Conservation (phyloP, 225 moss, liverwort and hornwort species). For the Takakia lepidozioides region DNA sequence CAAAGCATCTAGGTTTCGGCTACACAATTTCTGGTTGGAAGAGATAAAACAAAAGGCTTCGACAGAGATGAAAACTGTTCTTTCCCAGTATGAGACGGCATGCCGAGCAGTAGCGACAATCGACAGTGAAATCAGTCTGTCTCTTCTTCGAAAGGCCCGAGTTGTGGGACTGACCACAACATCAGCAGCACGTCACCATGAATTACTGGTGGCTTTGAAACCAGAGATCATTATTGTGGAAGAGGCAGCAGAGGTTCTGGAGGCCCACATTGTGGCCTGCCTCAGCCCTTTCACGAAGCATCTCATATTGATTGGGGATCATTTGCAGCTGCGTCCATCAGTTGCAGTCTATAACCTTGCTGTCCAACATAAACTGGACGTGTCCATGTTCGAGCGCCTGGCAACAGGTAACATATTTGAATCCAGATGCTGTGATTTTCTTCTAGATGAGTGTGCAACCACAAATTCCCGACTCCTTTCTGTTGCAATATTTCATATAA, state of each 20-base stretch:
- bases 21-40: slow-evolving; percentile 31
- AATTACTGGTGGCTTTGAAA: slow-evolving; percentile 26
- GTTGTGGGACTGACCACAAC: slow-evolving; percentile 52
- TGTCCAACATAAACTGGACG: slow-evolving; percentile 22
- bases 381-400: slow-evolving; percentile 50
- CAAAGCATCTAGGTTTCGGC: slow-evolving; percentile 3
- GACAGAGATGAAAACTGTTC: slow-evolving; percentile 4
- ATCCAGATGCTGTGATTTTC: no score
- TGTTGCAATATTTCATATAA: no score
- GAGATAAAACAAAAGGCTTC: slow-evolving; percentile 5
- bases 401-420: slow-evolving; percentile 6
- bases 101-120: slow-evolving; percentile 8
- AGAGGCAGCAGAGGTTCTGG: slow-evolving; percentile 49
- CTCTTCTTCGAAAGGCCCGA: slow-evolving; percentile 17
- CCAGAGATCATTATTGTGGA: slow-evolving; percentile 42
- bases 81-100: slow-evolving; percentile 13
- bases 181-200: slow-evolving; percentile 17
- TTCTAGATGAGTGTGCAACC: no score
- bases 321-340: slow-evolving; percentile 36
- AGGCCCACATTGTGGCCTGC: slow-evolving; percentile 28
- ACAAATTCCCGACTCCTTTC: no score
- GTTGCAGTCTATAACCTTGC: slow-evolving; percentile 23
- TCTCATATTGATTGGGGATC: slow-evolving; percentile 43
- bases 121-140: slow-evolving; percentile 23
- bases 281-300: slow-evolving; percentile 25